These are phyloP conservation scores for Decorospora gaudefroyi DNA, from an alignment of 2,329 filamentous ascomycete genomes.

Conservation along the genomic window DNA sequence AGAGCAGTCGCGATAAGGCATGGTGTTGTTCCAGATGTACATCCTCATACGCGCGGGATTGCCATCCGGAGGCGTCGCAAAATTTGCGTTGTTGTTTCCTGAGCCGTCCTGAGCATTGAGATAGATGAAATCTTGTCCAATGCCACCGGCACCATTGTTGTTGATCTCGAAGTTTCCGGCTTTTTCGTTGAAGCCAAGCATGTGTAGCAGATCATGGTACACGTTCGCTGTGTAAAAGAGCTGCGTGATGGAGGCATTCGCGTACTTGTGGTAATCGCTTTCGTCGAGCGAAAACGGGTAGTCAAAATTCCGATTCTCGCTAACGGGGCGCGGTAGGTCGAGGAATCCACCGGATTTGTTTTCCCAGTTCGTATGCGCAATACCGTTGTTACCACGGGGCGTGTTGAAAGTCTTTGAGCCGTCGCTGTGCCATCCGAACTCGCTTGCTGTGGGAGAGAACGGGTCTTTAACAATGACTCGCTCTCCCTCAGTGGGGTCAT, in stretches of 20 bases:
- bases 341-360: constrained; percentile 49
- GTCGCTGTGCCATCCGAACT: constrained; percentile 60
- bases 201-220: constrained; percentile 64
- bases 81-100: constrained; percentile 62
- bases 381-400: constrained; percentile 63
- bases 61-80: constrained; percentile 53
- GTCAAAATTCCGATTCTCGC: constrained; percentile 51
- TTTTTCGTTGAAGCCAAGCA: constrained; percentile 61
- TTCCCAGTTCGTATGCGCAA: constrained; percentile 58
- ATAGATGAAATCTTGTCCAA: constrained; percentile 59
- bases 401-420: constrained; percentile 57
- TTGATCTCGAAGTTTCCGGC: constrained; percentile 65
- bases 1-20: constrained; percentile 57
- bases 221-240: constrained; percentile 65
- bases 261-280: constrained; percentile 48
- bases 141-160: constrained; percentile 60
- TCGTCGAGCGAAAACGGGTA: constrained; percentile 36
- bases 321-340: constrained; percentile 58
- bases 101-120: constrained; percentile 61
- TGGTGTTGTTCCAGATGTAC: constrained; percentile 60
- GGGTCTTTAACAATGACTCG: constrained; percentile 56
- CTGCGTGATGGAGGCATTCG: constrained; percentile 61
- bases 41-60: constrained; percentile 61
- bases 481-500: constrained; percentile 58
- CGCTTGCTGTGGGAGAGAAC: constrained; percentile 54